Conservation (phyloP, 225 moss, liverwort and hornwort species). For the Neckera pumila region DNA sequence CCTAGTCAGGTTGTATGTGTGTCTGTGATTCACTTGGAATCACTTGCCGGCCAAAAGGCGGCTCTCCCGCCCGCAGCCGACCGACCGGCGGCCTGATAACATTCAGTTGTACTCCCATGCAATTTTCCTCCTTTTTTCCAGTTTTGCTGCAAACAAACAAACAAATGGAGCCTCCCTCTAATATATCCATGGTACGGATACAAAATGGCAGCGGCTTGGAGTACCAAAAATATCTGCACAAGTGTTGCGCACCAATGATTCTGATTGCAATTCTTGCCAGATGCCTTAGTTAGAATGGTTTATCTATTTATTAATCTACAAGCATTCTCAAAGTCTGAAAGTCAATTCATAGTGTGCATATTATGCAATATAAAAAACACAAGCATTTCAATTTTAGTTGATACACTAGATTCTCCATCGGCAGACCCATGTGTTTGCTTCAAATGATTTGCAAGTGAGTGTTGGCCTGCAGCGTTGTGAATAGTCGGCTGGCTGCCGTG, state of each 20-base stretch:
- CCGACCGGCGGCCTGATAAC: not conserved
- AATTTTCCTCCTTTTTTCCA: not conserved
- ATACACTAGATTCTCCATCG: not conserved
- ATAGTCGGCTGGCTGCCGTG: not conserved
- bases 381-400: not conserved
- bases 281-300: not conserved
- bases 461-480: not conserved
- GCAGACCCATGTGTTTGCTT: too few relatives aligned
- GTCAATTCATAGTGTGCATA: not conserved
- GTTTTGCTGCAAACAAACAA: not conserved
- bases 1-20: not conserved
- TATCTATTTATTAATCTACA: not conserved
- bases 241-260: not conserved
- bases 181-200: not conserved
- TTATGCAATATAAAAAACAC: not conserved
- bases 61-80: not conserved
- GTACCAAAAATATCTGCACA: not conserved
- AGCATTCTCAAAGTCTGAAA: not conserved
- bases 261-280: not conserved
- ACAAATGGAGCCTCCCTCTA: not conserved
- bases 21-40: not conserved
- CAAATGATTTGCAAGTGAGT: not conserved
- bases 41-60: slow-evolving; percentile 13
- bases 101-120: not conserved
- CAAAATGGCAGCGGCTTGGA: not conserved